Percentiles rank a stretch among this genome's conserved stretches.
These are phyloP conservation scores for Fraxinus dipetala DNA, from an alignment of 305 asterid genomes.

Conservation along the genomic window DNA sequence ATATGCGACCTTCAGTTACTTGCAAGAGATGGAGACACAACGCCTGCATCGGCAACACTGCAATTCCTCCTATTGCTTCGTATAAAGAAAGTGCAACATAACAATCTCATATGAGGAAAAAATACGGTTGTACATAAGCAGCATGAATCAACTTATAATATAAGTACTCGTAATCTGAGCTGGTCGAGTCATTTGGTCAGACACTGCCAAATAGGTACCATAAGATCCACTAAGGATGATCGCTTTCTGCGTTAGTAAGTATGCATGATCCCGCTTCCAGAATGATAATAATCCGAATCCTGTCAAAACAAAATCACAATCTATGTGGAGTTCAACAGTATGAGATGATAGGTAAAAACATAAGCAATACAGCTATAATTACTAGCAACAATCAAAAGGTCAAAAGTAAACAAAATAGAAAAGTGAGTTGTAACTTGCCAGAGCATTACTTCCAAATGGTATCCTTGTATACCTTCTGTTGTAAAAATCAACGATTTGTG, in stretches of 20 bases:
- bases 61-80: neutral
- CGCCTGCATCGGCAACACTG: neutral
- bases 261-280: neutral
- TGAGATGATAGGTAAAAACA: neutral
- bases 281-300: neutral
- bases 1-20: neutral
- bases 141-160: neutral
- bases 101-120: neutral
- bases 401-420: neutral
- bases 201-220: neutral
- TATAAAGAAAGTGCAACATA: neutral
- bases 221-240: neutral
- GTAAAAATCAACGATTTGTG: conserved; percentile 49
- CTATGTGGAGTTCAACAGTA: neutral
- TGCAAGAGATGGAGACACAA: neutral
- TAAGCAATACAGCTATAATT: neutral
- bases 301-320: neutral
- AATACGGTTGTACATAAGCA: neutral
- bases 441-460: neutral
- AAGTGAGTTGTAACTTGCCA: neutral
- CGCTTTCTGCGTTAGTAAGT: neutral
- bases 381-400: neutral
- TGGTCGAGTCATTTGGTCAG: neutral
- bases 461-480: conserved; percentile 21
- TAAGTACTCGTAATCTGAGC: neutral